Evolutionary conservation across 2,329 filamentous ascomycete species (phyloP), one percentile per base, ranked within the genome.

Genomic region (Colletotrichum liriopes): DNA sequence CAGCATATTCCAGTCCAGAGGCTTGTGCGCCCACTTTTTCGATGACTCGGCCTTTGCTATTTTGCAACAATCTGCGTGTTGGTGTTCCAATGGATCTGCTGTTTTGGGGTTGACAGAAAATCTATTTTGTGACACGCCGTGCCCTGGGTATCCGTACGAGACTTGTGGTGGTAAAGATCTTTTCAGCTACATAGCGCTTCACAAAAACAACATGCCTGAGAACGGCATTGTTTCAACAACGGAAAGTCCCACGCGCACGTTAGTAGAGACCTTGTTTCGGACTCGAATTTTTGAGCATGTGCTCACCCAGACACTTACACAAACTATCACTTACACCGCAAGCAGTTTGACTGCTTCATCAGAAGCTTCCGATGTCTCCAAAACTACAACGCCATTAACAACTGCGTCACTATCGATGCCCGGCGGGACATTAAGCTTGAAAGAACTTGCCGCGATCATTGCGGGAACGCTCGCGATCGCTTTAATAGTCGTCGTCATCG

Each of bases 81-180:
- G 49, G 49, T 52, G 49, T 52, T 55, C 52, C 29, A 55, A 37
- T 55, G 26, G 3, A 35, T 55, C 29, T 55, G 16, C 52, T 35
- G 18, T 55, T 20, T 35, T 35, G 18, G 52, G 52, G 18, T 9
- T 37, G 20, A 55, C 29, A n/a, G 52, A 20, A n/a, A 20, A 16
- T 18, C 20, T 14, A 9, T 55, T 20, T 9, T 55, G 52, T 35
- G 52, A 55, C 29, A 35, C 29, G 11, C 52, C 52, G 35, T 55
- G 52, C 20, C 52, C 52, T 20, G 52, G 52, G 14, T 55, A 55
- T n/a, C 52, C 52, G 52, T 55, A 55, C 20, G 52, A 55, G 52
- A 55, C 29, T 55, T 55, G 45, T 23, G 45, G 45, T n/a, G 45
- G 45, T 49, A 49, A 12, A 23, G 45, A 9, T n/a, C 45, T 49